These are phyloP conservation scores for Podila verticillata DNA, from an alignment of 192 early-diverging fungal genomes.

Conservation along the genomic window DNA sequence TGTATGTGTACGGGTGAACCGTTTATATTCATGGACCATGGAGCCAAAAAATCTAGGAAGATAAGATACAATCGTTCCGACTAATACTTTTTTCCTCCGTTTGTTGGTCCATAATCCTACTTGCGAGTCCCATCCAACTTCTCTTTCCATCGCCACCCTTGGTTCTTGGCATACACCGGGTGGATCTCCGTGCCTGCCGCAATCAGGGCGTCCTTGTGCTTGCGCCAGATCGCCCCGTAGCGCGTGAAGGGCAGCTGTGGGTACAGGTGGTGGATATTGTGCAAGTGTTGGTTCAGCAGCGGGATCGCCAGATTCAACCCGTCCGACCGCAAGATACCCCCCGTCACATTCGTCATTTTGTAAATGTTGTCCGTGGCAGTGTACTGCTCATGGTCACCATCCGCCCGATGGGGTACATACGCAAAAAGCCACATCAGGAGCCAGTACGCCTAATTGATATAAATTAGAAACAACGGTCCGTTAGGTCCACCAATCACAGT, in stretches of 20 bases:
- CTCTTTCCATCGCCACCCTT: slow-evolving; percentile 40
- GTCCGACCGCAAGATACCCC: slow-evolving; percentile 29
- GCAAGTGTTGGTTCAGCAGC: slow-evolving; percentile 43
- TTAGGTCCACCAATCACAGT: not conserved
- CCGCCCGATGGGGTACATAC: slow-evolving; percentile 38
- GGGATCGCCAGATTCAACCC: slow-evolving; percentile 41
- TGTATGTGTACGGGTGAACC: no score
- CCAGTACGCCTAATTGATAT: slow-evolving; percentile 30
- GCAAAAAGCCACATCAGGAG: slow-evolving; percentile 41
- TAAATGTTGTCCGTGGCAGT: slow-evolving; percentile 38
- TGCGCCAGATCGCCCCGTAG: slow-evolving; percentile 37
- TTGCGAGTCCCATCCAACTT: slow-evolving; percentile 6
- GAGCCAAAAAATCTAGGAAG: no score
- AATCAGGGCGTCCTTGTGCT: slow-evolving; percentile 42
- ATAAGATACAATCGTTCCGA: no score
- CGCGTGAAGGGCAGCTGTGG: slow-evolving; percentile 43
- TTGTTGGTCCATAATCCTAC: no score
- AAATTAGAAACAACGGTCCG: no score
- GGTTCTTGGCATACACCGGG: slow-evolving; percentile 17
- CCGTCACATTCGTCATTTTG: slow-evolving; percentile 44
- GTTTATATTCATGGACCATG: no score
- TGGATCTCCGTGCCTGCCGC: slow-evolving; percentile 35
- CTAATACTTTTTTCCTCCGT: no score
- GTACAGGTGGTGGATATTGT: slow-evolving; percentile 48
- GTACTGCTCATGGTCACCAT: slow-evolving; percentile 26